phyloP scores from a whole-genome alignment of 345 rosid genomes.

The Eucalyptus victrix region DNA sequence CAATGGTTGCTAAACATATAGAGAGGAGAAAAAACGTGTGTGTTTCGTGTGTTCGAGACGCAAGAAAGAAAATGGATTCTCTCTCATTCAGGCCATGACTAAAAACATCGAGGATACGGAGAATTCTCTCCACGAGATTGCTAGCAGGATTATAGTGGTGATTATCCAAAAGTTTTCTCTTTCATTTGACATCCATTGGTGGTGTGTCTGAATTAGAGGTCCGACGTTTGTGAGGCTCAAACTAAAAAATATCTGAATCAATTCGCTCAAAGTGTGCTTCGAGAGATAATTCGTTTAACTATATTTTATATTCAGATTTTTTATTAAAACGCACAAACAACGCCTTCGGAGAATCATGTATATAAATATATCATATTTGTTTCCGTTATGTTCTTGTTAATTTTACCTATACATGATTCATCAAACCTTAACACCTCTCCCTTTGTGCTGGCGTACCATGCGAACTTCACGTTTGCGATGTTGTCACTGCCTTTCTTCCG shows the following conservation, averaged over 20 bases:
- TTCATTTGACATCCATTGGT: rapidly evolving
- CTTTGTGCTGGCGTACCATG: slow-evolving; percentile 43
- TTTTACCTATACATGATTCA: too few species aligned
- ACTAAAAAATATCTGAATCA: rapidly evolving
- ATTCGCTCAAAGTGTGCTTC: rapidly evolving
- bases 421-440: not conserved
- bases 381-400: rapidly evolving
- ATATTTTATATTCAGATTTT: rapidly evolving
- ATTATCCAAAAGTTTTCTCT: rapidly evolving
- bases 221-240: rapidly evolving
- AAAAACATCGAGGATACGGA: too few species aligned
- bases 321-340: too few species aligned
- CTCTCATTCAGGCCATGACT: rapidly evolving
- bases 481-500: slow-evolving; percentile 31
- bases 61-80: too few species aligned
- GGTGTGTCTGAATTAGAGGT: too few species aligned
- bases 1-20: too few species aligned
- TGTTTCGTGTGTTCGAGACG: too few species aligned
- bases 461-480: slow-evolving; percentile 41
- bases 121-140: too few species aligned
- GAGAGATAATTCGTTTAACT: too few species aligned
- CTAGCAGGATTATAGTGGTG: rapidly evolving
- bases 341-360: rapidly evolving
- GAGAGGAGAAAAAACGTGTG: too few species aligned
- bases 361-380: rapidly evolving